Evolutionary conservation across 352 stramenopile species (phyloP), one percentile per base, ranked within the genome.

Genomic region (Pythium biforme): DNA sequence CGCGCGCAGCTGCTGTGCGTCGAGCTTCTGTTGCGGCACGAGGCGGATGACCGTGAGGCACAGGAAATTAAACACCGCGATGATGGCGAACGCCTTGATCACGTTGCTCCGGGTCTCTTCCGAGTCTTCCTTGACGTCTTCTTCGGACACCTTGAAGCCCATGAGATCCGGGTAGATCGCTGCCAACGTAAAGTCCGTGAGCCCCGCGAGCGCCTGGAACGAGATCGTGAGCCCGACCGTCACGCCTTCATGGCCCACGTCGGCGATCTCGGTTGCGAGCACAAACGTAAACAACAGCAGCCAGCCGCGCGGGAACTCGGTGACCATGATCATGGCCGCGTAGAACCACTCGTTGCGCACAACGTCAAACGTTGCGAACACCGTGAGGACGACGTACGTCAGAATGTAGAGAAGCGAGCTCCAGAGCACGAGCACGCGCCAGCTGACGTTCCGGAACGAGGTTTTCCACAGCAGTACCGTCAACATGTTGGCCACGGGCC

Each of bases 151-250:
- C 31, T 55, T 55, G 49, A 55, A 55, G 19, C 37, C 45, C 22
- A 64, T 52, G 23, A 62, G 20, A 3, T 70, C 34, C 19, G 56
- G 75, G 19, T 86, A 72, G 51, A 65, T 66, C 5, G 53, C 20
- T 0, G 56, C 69, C 4, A 84, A 22, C 19, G 64, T 74, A 40
- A 70, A 69, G 4, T 68, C 61, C 0, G 59, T 58, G 22, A 77
- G 57, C n/a, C 49, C 69, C 3, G 69, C 64, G 20, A 89, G 68
- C 27, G 60, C 66, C 46, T 85, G 72, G 43, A 79, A 76, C 7
- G 82, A 88, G 19, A 86, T 56, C 6, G 83, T 54, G 15, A 88
- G 48, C 0, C 79, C 79, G 26, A 88, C 70, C 0, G 76, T 86
- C 19, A 79, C 71, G 3, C 79, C 82, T 52, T 89, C 79, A 19